phyloP scores from a whole-genome alignment of 2,329 filamentous ascomycete species.

The Orbilia ellipsospora region DNA sequence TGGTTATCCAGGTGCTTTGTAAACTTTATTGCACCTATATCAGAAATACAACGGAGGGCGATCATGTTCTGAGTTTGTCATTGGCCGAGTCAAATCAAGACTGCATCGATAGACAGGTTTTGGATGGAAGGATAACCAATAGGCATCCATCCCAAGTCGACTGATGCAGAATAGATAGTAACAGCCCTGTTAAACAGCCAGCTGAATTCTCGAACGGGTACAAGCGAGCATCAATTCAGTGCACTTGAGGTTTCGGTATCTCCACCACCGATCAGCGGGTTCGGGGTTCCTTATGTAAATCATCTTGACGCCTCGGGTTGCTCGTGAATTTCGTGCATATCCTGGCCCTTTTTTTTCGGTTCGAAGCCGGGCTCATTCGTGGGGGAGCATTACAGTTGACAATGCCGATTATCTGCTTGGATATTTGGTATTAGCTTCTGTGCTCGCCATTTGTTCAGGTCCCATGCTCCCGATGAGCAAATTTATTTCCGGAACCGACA shows the following conservation, averaged over 20 bases:
- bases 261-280: conserved; percentile 23
- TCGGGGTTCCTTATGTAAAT: conserved; percentile 34
- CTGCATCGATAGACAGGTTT: conserved; percentile 42
- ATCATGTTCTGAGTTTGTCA: conserved; percentile 36
- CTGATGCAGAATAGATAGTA: conserved; percentile 43
- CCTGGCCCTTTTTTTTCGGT: conserved; percentile 4
- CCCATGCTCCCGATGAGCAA: conserved; percentile 48
- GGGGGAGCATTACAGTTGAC: conserved; percentile 17
- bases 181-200: conserved; percentile 39
- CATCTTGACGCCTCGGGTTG: conserved; percentile 23
- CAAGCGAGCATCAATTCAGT: conserved; percentile 38
- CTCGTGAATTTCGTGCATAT: conserved; percentile 28
- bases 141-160: conserved; percentile 44
- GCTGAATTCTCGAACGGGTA: conserved; percentile 52
- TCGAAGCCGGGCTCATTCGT: conserved; percentile 33
- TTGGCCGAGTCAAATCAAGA: conserved; percentile 26
- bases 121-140: conserved; percentile 25
- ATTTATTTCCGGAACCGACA: conserved; percentile 54
- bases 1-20: conserved; percentile 25
- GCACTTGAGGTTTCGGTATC: conserved; percentile 20
- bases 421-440: conserved; percentile 14
- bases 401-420: conserved; percentile 6
- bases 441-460: conserved; percentile 6
- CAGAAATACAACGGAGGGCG: conserved; percentile 31
- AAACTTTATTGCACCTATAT: conserved; percentile 40